These are phyloP conservation scores for Mycosarcoma maydis DNA, from an alignment of 1,284 basidiomycete genomes.

Conservation along the genomic window DNA sequence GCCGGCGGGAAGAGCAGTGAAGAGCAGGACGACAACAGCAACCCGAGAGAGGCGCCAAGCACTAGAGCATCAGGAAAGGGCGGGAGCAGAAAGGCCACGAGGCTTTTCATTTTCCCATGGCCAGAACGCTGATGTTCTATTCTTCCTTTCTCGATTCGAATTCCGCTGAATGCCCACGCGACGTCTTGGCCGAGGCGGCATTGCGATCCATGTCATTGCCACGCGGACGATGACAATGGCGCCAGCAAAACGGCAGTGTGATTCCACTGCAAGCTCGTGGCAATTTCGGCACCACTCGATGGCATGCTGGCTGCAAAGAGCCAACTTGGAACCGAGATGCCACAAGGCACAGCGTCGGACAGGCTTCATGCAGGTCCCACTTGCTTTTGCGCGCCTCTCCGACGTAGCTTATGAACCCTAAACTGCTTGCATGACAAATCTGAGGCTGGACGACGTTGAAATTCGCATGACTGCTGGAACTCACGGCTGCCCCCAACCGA, in stretches of 20 bases:
- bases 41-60: background rate
- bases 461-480: background rate
- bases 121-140: background rate
- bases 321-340: too few species aligned
- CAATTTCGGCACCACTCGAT: conserved; percentile 3
- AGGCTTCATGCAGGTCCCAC: conserved; percentile 1
- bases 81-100: background rate
- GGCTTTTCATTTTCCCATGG: conserved; percentile 7
- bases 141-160: background rate
- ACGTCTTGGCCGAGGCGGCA: conserved; percentile 13
- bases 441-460: background rate
- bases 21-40: background rate
- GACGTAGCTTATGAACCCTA: background rate
- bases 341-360: background rate
- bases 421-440: background rate
- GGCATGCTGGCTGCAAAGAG: background rate
- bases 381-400: background rate
- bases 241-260: background rate
- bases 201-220: conserved; percentile 6
- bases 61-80: background rate
- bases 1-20: too few species aligned
- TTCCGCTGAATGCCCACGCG: conserved; percentile 20
- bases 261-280: background rate
- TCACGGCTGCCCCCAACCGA: background rate
- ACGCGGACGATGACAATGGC: conserved; percentile 3